Conservation (phyloP, 768 basidiomycete genomes). For the Termitomyces sp. region DNA sequence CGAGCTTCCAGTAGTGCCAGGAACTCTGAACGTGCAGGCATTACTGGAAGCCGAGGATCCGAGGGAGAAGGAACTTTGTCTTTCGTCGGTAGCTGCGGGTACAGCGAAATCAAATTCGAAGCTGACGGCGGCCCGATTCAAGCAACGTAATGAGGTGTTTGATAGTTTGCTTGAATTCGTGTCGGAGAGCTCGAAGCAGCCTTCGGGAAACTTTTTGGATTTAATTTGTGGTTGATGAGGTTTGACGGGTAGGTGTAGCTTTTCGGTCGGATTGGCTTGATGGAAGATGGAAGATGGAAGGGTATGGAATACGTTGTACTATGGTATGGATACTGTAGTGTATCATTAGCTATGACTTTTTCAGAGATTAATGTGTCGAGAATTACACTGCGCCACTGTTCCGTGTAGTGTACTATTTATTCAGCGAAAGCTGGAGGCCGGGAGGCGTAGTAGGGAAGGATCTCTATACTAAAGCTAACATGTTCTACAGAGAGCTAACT, state of each 20-base stretch:
- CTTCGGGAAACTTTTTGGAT: slow-evolving; percentile 57
- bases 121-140: slow-evolving; percentile 47
- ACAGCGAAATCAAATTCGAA: slow-evolving; percentile 11
- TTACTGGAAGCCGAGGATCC: slow-evolving; percentile 24
- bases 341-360: background rate
- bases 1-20: slow-evolving; percentile 4
- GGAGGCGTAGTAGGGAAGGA: background rate
- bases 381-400: background rate
- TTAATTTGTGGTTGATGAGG: slow-evolving; percentile 45
- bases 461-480: background rate
- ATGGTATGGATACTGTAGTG: background rate
- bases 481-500: background rate
- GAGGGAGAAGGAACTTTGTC: slow-evolving; percentile 17
- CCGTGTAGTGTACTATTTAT: background rate
- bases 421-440: background rate
- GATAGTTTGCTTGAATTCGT: slow-evolving; percentile 64
- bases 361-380: background rate
- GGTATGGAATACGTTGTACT: background rate
- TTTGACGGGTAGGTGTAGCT: background rate
- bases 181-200: slow-evolving; percentile 62
- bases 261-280: background rate
- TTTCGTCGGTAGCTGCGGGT: slow-evolving; percentile 14
- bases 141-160: slow-evolving; percentile 67
- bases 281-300: background rate
- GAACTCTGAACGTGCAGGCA: slow-evolving; percentile 12